Conservation (phyloP, 176 grass and related monocot genomes). For the Eragrostis curvula region DNA sequence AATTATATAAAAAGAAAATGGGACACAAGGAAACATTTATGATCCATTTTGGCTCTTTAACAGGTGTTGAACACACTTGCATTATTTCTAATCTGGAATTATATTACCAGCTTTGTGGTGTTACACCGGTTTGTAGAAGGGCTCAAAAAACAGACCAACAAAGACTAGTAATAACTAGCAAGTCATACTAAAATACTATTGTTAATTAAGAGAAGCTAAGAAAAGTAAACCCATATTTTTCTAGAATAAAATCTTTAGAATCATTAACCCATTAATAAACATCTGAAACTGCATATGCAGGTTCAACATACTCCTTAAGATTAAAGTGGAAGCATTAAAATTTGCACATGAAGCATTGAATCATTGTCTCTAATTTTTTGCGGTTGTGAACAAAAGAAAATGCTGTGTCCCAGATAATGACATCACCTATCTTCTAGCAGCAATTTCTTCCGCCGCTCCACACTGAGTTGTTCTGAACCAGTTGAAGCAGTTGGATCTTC, state of each 20-base stretch:
- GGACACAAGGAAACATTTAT: conserved; percentile 4
- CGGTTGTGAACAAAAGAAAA: conserved; percentile 9
- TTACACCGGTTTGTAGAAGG: too few relatives aligned
- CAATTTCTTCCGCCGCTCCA: conserved; percentile 80
- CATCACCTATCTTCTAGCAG: conserved; percentile 86
- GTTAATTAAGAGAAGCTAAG: conserved; percentile 8
- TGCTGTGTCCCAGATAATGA: conserved; percentile 17
- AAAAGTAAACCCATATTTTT: not conserved
- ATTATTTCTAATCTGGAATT: too few relatives aligned
- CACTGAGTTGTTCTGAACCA: conserved; percentile 74
- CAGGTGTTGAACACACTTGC: not conserved
- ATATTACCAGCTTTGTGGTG: too few relatives aligned
- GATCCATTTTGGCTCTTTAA: conserved; percentile 9
- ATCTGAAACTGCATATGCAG: conserved; percentile 10
- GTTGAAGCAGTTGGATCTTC: conserved; percentile 59
- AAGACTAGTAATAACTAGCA: not conserved
- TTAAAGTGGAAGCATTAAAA: not conserved
- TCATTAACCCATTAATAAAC: too few relatives aligned
- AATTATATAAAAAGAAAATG: not conserved
- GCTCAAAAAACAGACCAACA: not conserved
- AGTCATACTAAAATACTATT: too few relatives aligned
- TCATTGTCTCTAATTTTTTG: not conserved
- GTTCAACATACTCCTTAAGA: conserved; percentile 1
- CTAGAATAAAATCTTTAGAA: conserved; percentile 32
- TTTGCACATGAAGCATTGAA: not conserved